Percentiles rank a stretch among this genome's conserved stretches.
Evolutionary conservation across 192 early-diverging fungal genomes (phyloP).

Genomic region (Cladochytrium replicatum): DNA sequence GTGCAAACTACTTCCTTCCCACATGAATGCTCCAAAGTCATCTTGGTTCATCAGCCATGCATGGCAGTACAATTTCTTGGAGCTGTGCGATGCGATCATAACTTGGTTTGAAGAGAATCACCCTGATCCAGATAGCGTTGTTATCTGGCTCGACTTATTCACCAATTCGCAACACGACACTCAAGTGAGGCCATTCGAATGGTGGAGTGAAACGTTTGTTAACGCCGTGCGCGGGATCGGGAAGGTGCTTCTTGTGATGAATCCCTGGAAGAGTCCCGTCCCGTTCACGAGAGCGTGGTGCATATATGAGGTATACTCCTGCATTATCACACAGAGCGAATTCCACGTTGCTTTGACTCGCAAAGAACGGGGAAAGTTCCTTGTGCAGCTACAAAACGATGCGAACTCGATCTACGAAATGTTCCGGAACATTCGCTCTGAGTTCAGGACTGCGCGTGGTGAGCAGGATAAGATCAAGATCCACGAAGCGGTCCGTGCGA

Average conservation of each 20-base stretch:
- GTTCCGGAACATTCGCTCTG: neutral
- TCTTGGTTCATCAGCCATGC: neutral
- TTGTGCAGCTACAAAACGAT: neutral
- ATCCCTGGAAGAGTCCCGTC: neutral
- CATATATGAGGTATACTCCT: neutral
- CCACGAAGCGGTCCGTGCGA: neutral
- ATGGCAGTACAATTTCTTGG: conserved; percentile 1
- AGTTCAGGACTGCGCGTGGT: neutral
- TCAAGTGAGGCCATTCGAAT: neutral
- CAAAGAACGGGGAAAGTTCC: neutral
- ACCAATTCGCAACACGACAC: neutral
- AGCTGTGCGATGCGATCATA: neutral
- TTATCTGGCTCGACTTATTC: no score
- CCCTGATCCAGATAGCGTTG: no score
- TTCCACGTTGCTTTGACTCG: neutral
- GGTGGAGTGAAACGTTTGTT: neutral
- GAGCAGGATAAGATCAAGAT: neutral
- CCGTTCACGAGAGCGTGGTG: neutral
- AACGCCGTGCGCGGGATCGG: neutral
- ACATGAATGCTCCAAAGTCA: no score
- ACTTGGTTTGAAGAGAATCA: neutral
- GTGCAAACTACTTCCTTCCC: no score
- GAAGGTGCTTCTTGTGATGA: neutral
- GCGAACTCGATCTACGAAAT: neutral
- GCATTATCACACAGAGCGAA: neutral